Evolutionary conservation across 352 stramenopile genomes (phyloP).

Genomic region (Pythium aristosporum): DNA sequence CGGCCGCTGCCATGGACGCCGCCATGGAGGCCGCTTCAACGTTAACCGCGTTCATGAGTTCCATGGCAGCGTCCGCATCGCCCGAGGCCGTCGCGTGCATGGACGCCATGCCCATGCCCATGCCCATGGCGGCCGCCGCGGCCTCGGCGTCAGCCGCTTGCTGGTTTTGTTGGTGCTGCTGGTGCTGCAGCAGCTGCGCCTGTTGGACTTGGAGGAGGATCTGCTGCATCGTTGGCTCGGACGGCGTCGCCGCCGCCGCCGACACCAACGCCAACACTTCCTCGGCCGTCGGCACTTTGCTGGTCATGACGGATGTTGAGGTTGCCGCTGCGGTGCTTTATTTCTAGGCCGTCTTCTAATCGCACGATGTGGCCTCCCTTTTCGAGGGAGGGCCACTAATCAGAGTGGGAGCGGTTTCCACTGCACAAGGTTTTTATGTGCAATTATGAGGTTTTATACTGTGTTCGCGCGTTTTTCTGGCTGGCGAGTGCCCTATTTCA

Average conservation of each 20-base stretch:
- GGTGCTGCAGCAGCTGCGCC: constrained; percentile 36
- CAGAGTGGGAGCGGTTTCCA: background rate
- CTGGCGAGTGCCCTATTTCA: background rate
- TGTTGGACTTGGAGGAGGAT: constrained; percentile 56
- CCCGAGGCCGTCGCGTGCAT: constrained; percentile 16
- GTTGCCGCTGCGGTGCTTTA: constrained; percentile 22
- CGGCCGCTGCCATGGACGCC: constrained; percentile 4
- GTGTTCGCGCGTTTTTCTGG: background rate
- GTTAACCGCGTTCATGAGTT: constrained; percentile 21
- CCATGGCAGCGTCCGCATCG: constrained; percentile 20
- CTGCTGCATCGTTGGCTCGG: constrained; percentile 54
- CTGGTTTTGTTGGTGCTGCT: constrained; percentile 3
- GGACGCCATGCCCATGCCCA: constrained; percentile 2
- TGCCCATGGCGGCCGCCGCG: constrained; percentile 10
- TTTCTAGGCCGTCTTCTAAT: constrained; percentile 46
- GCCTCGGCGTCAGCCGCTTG: constrained; percentile 4
- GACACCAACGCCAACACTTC: constrained; percentile 60
- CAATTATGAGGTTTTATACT: background rate
- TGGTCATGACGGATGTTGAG: constrained; percentile 27
- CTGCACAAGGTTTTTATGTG: constrained; percentile 6
- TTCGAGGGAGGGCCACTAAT: constrained; percentile 16
- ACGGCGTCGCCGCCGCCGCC: constrained; percentile 25
- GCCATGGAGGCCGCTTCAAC: constrained; percentile 7
- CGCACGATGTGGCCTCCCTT: background rate
- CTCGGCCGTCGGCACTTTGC: constrained; percentile 51